Evolutionary conservation across 2,329 filamentous ascomycete genomes (phyloP).

Genomic region (Cladophialophora immunda): DNA sequence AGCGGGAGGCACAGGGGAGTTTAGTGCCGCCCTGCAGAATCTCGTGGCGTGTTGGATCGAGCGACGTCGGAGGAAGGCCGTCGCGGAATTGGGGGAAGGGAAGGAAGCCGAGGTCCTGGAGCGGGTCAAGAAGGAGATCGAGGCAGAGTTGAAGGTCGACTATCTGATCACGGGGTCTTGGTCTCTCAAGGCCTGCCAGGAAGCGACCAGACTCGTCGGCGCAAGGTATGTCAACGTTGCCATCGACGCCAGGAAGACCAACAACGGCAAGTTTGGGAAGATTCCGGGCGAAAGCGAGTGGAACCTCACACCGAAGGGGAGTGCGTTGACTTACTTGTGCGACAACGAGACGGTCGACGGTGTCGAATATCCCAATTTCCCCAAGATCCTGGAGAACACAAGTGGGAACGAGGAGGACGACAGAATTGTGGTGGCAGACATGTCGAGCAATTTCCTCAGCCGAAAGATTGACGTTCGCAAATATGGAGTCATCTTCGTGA

Average conservation of each 20-base stretch:
- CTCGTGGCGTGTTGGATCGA: slow-evolving; percentile 83
- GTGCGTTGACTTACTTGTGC: slow-evolving; percentile 84
- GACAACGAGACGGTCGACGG: slow-evolving; percentile 87
- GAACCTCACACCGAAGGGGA: slow-evolving; percentile 68
- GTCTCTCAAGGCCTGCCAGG: slow-evolving; percentile 88
- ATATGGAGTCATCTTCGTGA: slow-evolving; percentile 84
- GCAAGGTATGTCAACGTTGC: slow-evolving; percentile 79
- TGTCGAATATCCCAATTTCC: slow-evolving; percentile 83
- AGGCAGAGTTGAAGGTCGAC: slow-evolving; percentile 79
- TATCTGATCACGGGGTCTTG: slow-evolving; percentile 91
- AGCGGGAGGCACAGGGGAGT: slow-evolving; percentile 84
- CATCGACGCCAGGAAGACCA: slow-evolving; percentile 69
- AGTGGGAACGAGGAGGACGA: slow-evolving; percentile 67
- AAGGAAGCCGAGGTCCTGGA: slow-evolving; percentile 63
- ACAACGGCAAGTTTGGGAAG: slow-evolving; percentile 82
- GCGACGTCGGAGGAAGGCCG: slow-evolving; percentile 68
- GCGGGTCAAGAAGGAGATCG: slow-evolving; percentile 70
- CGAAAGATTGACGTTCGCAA: slow-evolving; percentile 78
- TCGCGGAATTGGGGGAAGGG: slow-evolving; percentile 59
- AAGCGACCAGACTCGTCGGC: slow-evolving; percentile 80
- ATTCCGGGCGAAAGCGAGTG: slow-evolving; percentile 85
- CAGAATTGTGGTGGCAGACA: slow-evolving; percentile 86
- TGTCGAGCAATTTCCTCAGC: slow-evolving; percentile 93
- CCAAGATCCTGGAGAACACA: slow-evolving; percentile 65
- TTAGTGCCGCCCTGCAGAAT: slow-evolving; percentile 85